Evolutionary conservation across 1,139 yeast species (phyloP).

Genomic region (Geotrichum citri-aurantii): DNA sequence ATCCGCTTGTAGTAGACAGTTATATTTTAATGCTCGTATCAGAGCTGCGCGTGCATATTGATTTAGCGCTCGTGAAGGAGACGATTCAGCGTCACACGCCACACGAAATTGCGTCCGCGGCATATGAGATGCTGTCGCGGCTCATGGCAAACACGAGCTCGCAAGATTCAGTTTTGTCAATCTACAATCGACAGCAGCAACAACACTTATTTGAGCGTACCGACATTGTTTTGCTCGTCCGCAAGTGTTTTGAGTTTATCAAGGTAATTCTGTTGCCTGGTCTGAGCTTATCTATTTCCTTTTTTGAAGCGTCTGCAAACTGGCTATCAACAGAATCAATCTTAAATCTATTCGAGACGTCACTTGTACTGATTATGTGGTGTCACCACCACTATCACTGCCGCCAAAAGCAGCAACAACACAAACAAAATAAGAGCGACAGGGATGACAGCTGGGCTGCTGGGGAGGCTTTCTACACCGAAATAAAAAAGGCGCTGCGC

Average conservation of each 20-base stretch:
- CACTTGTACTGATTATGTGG: constrained; percentile 32
- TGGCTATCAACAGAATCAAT: constrained; percentile 26
- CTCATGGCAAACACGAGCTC: constrained; percentile 21
- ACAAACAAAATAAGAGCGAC: constrained; percentile 2
- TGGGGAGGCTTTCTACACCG: constrained; percentile 3
- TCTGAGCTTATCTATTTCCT: constrained; percentile 22
- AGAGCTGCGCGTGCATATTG: constrained; percentile 26
- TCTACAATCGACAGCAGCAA: neutral
- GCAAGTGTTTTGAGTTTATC: constrained; percentile 27
- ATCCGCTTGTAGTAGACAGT: constrained; percentile 25
- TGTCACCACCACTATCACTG: constrained; percentile 32
- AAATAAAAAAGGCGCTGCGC: constrained; percentile 8
- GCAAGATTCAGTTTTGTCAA: neutral
- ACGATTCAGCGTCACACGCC: constrained; percentile 28
- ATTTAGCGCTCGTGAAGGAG: constrained; percentile 21
- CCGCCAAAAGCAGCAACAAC: constrained; percentile 8
- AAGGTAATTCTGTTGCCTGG: constrained; percentile 26
- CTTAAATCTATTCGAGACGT: constrained; percentile 28
- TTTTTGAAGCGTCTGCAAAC: constrained; percentile 24
- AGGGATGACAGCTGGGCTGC: constrained; percentile 15
- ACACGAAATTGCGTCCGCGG: constrained; percentile 27
- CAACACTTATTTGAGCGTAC: neutral
- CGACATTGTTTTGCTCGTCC: constrained; percentile 18
- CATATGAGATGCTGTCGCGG: constrained; percentile 20
- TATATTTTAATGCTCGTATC: constrained; percentile 23